These are phyloP conservation scores for Fragaria ananassa DNA, from an alignment of 306 rosid species.

Conservation along the genomic window DNA sequence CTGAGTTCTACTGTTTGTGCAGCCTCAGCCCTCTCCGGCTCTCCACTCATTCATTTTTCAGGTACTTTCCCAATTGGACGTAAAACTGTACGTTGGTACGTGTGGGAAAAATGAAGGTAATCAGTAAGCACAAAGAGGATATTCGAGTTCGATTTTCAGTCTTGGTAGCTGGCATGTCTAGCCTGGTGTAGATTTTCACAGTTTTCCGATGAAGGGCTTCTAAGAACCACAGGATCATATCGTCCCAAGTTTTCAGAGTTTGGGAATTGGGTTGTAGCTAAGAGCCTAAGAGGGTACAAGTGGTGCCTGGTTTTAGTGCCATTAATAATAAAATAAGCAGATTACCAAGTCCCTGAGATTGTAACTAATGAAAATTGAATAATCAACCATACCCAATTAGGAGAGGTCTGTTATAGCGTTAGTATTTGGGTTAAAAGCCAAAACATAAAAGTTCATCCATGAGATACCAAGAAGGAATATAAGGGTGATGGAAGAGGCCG, in stretches of 20 bases:
- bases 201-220: not conserved
- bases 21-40: not conserved
- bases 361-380: not conserved
- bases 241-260: not conserved
- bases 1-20: not conserved
- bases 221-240: not conserved
- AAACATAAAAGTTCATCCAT: not conserved
- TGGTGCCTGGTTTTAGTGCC: not conserved
- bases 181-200: not conserved
- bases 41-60: not conserved
- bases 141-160: not conserved
- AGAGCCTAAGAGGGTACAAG: not conserved
- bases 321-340: not conserved
- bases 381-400: slow-evolving; percentile 1
- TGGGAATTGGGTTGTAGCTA: not conserved
- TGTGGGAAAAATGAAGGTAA: not conserved
- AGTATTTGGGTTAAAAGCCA: slow-evolving; percentile 1
- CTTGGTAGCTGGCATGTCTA: not conserved
- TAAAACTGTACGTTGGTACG: not conserved
- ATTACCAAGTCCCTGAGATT: not conserved
- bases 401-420: not conserved
- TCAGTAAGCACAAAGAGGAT: not conserved
- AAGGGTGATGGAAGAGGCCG: not conserved
- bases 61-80: not conserved
- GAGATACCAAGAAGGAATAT: slow-evolving; percentile 3